Percentiles rank a stretch among this genome's conserved stretches.
These are phyloP conservation scores for Kwoniella mangroviensis DNA, from an alignment of 768 basidiomycete genomes.

Conservation along the genomic window DNA sequence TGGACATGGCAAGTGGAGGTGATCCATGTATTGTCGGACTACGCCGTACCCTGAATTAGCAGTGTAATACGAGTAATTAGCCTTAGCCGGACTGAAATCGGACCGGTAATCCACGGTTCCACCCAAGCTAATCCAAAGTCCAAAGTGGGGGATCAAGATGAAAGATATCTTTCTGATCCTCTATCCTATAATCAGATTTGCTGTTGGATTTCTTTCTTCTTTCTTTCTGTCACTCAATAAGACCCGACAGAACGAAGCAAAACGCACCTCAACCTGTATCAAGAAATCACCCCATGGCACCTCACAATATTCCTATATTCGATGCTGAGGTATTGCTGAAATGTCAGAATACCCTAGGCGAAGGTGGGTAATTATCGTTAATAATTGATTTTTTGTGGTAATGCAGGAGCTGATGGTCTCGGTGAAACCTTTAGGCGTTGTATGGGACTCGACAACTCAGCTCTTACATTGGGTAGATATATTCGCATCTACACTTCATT, in stretches of 20 bases:
- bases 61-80: neutral
- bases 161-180: neutral
- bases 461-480: constrained; percentile 55
- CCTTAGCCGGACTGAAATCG: neutral
- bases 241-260: too few relatives aligned
- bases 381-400: neutral
- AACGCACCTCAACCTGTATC: too few relatives aligned
- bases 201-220: neutral
- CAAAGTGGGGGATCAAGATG: neutral
- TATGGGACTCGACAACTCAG: constrained; percentile 52
- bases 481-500: constrained; percentile 40
- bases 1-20: neutral
- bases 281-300: neutral
- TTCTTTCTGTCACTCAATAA: neutral
- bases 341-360: constrained; percentile 48
- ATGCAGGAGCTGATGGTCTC: too few relatives aligned
- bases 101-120: neutral
- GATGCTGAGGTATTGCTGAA: constrained; percentile 44
- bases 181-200: neutral
- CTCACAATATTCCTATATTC: constrained; percentile 32
- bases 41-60: neutral
- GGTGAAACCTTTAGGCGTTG: constrained; percentile 30
- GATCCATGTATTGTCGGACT: neutral
- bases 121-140: neutral
- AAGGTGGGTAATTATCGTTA: constrained; percentile 38